Evolutionary conservation across 2,329 filamentous ascomycete species (phyloP), one percentile per base, ranked within the genome.

Genomic region (Diaporthe caulivora): DNA sequence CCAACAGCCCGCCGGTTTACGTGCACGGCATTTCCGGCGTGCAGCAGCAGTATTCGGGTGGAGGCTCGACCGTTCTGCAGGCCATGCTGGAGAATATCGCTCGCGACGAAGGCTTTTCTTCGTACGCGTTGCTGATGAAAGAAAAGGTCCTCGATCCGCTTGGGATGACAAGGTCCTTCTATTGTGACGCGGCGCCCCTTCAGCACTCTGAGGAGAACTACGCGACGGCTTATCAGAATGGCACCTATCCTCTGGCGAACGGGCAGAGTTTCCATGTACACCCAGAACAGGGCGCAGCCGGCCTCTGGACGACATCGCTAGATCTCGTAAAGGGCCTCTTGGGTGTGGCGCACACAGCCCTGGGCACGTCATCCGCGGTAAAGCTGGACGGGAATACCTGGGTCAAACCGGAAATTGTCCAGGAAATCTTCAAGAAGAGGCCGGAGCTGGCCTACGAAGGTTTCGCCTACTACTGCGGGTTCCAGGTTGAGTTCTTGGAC

Each of bases 261-360:
- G 68, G 67, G 40, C 49, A 71, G 40, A n/a, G 15, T 42, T 73
- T 71, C 24, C 67, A 73, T 42, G 47, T 73, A 1, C 49, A 73
- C n/a, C 72, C 72, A 10, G 72, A 73, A 42, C 72, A 73, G 55
- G 72, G 72, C 13, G 72, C 72, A 11, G 72, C 72, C 11, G 72
- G 72, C 18, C 40, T 73, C 5, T 73, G 72, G 72, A 73, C 72
- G n/a, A 73, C 72, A 3, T 62, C 72, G 15, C 44, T 47, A n/a
- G 72, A 73, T 13, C 68, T 73, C 21, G 68, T 67, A 2, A 73
- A 54, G 53, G 72, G 72, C 2, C 29, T 73, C 21, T 34, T 62
- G n/a, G 72, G 72, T 11, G 55, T 71, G 31, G 72, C 67, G 24
- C 72, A 60, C 68, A 40, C 58, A 34, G 51, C 64, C 49, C 58